Evolutionary conservation across 805 yeast genomes (phyloP).

Genomic region (Priceomyces carsonii): DNA sequence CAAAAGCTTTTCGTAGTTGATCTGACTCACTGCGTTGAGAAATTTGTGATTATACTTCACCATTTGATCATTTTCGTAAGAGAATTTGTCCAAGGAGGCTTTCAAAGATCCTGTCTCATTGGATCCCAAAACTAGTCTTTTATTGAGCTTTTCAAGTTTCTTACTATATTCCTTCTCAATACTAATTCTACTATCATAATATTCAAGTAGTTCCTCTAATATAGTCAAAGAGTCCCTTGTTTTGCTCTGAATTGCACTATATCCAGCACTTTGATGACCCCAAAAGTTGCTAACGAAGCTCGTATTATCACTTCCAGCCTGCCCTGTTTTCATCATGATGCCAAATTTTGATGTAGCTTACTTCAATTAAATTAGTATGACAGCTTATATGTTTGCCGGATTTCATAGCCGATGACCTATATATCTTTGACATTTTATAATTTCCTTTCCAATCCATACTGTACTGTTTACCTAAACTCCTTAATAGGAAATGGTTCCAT

Average conservation of each 20-base stretch:
- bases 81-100: constrained; percentile 58
- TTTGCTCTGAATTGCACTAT: constrained; percentile 51
- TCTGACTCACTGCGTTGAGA: constrained; percentile 49
- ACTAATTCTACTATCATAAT: constrained; percentile 44
- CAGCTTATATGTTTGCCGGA: too few relatives aligned
- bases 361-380: too few relatives aligned
- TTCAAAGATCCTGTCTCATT: constrained; percentile 61
- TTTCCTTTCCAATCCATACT: constrained; percentile 1
- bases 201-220: constrained; percentile 34
- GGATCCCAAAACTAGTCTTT: constrained; percentile 48
- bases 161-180: constrained; percentile 76
- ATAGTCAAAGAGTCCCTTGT: constrained; percentile 63
- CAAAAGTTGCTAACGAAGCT: constrained; percentile 50
- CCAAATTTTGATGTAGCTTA: too few relatives aligned
- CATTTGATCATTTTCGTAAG: constrained; percentile 59
- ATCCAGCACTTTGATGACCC: constrained; percentile 66
- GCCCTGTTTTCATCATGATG: constrained; percentile 8
- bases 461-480: constrained; percentile 14
- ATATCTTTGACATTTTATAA: neutral
- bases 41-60: constrained; percentile 58
- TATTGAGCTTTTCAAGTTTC: constrained; percentile 51
- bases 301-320: constrained; percentile 11
- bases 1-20: constrained; percentile 48
- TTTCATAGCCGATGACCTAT: constrained; percentile 2
- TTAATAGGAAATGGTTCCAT: constrained; percentile 12